phyloP scores from a whole-genome alignment of 148 eudicot genomes.

The Fallopia convolvulus region DNA sequence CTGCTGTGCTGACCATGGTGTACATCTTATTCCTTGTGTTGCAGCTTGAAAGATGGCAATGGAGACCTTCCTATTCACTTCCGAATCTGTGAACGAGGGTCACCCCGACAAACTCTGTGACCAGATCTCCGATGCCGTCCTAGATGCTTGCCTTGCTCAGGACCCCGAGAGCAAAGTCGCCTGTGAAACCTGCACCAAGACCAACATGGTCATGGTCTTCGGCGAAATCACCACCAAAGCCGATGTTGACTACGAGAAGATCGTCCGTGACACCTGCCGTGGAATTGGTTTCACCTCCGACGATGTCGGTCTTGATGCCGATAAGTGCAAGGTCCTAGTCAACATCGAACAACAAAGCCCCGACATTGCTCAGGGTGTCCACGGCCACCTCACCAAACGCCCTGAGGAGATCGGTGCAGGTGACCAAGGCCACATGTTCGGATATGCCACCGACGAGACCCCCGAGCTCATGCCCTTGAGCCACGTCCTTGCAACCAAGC shows the following conservation, averaged over 20 bases:
- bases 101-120: conserved; percentile 53
- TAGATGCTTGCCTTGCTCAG: conserved; percentile 43
- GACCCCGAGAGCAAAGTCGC: conserved; percentile 51
- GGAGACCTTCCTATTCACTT: conserved; percentile 43
- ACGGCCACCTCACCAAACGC: conserved; percentile 35
- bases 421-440: conserved; percentile 50
- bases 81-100: conserved; percentile 50
- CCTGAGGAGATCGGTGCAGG: conserved; percentile 38
- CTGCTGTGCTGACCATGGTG: not conserved
- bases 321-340: conserved; percentile 34
- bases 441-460: conserved; percentile 46
- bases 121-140: conserved; percentile 47
- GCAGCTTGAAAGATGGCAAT: conserved; percentile 9
- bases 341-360: conserved; percentile 47
- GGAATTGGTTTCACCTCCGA: conserved; percentile 21
- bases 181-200: conserved; percentile 48
- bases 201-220: conserved; percentile 37
- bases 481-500: conserved; percentile 39
- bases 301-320: conserved; percentile 38
- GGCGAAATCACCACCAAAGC: conserved; percentile 39
- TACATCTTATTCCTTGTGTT: not conserved
- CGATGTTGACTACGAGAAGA: conserved; percentile 28
- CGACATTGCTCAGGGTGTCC: conserved; percentile 49
- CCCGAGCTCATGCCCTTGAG: conserved; percentile 45
- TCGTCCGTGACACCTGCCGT: conserved; percentile 25